Evolutionary conservation across 176 grass and related monocot species (phyloP).

Genomic region (Panicum miliaceum): DNA sequence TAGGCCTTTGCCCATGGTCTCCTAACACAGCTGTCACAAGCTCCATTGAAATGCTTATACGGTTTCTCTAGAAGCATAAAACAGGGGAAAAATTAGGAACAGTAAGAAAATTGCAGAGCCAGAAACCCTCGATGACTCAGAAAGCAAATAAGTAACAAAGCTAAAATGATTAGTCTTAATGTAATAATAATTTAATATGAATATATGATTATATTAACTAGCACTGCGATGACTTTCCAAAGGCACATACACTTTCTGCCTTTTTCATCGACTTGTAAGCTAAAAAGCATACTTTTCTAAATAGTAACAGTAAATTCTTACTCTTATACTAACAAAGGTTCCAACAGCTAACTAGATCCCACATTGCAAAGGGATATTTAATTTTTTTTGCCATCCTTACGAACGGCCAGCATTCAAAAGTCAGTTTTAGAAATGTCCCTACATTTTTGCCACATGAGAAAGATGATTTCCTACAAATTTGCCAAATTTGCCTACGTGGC

Average conservation of each 20-base stretch:
- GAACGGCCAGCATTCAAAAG: too few relatives aligned
- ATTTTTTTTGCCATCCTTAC: too few relatives aligned
- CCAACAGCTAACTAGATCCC: not conserved
- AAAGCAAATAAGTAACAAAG: not conserved
- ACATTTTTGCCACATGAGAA: too few relatives aligned
- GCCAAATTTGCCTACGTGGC: too few relatives aligned
- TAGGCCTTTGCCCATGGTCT: slow-evolving; percentile 95
- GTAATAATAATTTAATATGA: not conserved
- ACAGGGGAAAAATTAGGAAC: slow-evolving; percentile 27
- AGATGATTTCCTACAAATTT: too few relatives aligned
- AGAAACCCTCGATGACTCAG: slow-evolving; percentile 7
- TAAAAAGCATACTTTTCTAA: not conserved
- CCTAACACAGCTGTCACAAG: slow-evolving; percentile 96
- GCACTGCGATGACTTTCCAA: not conserved
- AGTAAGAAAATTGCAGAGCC: slow-evolving; percentile 17
- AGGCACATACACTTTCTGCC: not conserved
- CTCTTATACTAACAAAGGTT: not conserved
- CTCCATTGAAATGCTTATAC: slow-evolving; percentile 95
- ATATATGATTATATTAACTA: not conserved
- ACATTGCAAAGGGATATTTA: too few relatives aligned
- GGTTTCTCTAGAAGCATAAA: slow-evolving; percentile 66
- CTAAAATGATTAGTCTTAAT: slow-evolving; percentile 1
- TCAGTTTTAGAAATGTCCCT: too few relatives aligned
- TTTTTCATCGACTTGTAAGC: not conserved
- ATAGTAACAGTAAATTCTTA: not conserved